Evolutionary conservation across 306 rosid genomes (phyloP).

Genomic region (Begonia fuchsioides): DNA sequence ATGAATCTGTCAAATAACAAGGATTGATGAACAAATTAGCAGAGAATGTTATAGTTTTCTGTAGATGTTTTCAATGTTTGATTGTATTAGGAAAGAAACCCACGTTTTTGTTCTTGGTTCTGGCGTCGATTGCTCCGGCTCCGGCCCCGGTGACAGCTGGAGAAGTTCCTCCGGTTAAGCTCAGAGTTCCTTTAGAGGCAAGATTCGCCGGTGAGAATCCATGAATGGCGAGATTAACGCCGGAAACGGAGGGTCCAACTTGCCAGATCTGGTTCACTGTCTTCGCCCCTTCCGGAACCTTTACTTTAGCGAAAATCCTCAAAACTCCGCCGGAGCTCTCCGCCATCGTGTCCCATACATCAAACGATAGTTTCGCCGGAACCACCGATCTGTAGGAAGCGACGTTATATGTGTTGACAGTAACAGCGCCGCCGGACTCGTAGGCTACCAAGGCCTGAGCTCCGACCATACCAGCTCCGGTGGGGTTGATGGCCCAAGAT

Average conservation of each 20-base stretch:
- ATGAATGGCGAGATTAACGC: conserved; percentile 9
- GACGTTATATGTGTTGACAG: conserved; percentile 24
- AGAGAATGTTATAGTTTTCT: too few species aligned
- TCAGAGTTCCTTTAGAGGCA: conserved; percentile 7
- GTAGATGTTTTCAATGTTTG: too few species aligned
- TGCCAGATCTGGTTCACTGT: conserved; percentile 51
- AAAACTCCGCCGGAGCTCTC: conserved; percentile 9
- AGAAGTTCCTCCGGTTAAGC: conserved; percentile 20
- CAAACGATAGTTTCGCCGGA: conserved; percentile 9
- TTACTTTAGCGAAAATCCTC: conserved; percentile 26
- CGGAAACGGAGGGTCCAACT: conserved; percentile 31
- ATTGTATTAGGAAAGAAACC: conserved; percentile 6
- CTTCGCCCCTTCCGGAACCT: conserved; percentile 22
- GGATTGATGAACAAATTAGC: too few species aligned
- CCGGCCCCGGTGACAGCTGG: not conserved
- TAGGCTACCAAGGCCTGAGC: conserved; percentile 41
- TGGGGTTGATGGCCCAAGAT: conserved; percentile 68
- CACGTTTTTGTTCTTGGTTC: conserved; percentile 40
- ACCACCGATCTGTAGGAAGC: not conserved
- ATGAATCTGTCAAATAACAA: conserved; percentile 19
- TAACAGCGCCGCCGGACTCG: conserved; percentile 1
- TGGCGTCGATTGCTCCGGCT: conserved; percentile 13
- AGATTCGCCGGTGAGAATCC: not conserved
- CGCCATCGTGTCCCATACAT: conserved; percentile 20
- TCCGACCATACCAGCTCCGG: conserved; percentile 33